These are phyloP conservation scores for Eremochloa ophiuroides DNA, from an alignment of 176 grass and related monocot species.

Conservation along the genomic window DNA sequence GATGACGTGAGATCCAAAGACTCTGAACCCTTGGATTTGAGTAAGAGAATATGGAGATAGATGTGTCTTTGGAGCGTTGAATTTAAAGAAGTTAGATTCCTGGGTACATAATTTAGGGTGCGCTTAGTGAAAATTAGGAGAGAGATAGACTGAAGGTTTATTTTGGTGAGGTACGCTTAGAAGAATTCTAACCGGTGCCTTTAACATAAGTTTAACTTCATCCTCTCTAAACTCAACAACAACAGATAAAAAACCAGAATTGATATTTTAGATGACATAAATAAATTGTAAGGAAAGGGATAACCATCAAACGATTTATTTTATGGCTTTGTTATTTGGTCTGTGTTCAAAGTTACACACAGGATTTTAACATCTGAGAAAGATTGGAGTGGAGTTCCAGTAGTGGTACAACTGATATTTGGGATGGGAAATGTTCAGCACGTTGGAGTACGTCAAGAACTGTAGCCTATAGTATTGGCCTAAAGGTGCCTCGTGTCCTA, in stretches of 20 bases:
- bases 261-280: not conserved
- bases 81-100: too few species aligned
- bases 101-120: too few species aligned
- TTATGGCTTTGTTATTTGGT: not conserved
- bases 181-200: too few species aligned
- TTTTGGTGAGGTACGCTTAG: too few species aligned
- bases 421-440: slow-evolving; percentile 1
- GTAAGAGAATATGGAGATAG: too few species aligned
- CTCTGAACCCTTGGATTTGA: too few species aligned
- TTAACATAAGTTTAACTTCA: too few species aligned
- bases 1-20: too few species aligned
- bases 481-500: not conserved
- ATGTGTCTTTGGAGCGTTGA: too few species aligned
- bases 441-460: not conserved
- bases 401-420: not conserved
- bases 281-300: not conserved
- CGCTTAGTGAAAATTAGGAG: too few species aligned
- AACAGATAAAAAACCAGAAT: not conserved
- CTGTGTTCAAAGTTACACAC: not conserved
- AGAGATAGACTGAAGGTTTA: too few species aligned
- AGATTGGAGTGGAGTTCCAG: not conserved
- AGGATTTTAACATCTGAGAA: not conserved
- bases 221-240: too few species aligned
- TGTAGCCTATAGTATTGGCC: not conserved
- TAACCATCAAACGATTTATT: not conserved